A percentile compares a stretch with the other conserved stretches of the same genome.
phyloP scores from a whole-genome alignment of 495 filamentous ascomycete species.

The Penicillium antarcticum region DNA sequence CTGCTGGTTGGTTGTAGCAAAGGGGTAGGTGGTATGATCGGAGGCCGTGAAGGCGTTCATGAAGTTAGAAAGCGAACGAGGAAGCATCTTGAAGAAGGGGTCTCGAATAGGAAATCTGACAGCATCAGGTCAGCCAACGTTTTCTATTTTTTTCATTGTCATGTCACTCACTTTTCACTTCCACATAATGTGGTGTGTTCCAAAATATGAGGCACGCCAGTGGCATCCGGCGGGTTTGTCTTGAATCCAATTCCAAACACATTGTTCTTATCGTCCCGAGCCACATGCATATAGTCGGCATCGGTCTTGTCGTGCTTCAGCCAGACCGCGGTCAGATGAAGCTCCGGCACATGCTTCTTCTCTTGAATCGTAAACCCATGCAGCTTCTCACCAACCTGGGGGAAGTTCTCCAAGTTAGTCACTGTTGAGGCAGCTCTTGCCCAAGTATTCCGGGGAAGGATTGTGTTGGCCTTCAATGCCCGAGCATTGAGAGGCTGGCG shows the following conservation, averaged over 20 bases:
- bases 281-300: constrained; percentile 93
- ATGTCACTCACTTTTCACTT: constrained; percentile 73
- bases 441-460: constrained; percentile 44
- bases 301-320: constrained; percentile 90
- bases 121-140: not conserved
- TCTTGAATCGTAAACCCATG: constrained; percentile 90
- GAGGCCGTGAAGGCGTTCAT: constrained; percentile 98
- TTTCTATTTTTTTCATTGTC: not conserved
- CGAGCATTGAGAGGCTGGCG: constrained; percentile 17
- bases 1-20: constrained; percentile 93
- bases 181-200: constrained; percentile 97
- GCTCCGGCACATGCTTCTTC: constrained; percentile 86
- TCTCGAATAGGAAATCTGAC: constrained; percentile 88
- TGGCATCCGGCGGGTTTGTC: constrained; percentile 95
- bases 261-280: constrained; percentile 94
- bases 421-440: constrained; percentile 60
- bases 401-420: constrained; percentile 67
- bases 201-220: constrained; percentile 93
- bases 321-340: constrained; percentile 86
- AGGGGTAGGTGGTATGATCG: constrained; percentile 97
- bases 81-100: constrained; percentile 99
- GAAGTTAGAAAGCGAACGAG: constrained; percentile 93
- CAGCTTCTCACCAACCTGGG: constrained; percentile 75
- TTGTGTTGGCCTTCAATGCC: constrained; percentile 12
- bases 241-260: constrained; percentile 99